Conservation (phyloP, 2,329 filamentous ascomycete species). For the Pseudohalonectria lignicola region DNA sequence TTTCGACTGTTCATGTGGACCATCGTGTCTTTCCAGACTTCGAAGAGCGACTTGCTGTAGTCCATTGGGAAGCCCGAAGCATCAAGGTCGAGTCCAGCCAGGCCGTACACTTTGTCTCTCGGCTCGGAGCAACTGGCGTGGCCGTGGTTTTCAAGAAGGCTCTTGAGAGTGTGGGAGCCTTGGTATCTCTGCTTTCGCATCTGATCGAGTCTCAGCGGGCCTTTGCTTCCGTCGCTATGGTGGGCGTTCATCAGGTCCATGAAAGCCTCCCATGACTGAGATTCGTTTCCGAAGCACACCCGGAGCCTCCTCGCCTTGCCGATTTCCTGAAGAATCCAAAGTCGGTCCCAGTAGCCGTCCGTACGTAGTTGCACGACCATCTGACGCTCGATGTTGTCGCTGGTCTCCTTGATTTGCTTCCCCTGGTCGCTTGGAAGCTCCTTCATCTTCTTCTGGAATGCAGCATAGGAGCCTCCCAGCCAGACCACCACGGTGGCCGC, state of each 20-base stretch:
- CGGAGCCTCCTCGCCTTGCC: background rate
- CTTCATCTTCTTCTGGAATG: background rate
- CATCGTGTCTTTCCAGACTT: constrained; percentile 17
- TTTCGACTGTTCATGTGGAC: background rate
- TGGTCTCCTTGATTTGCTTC: background rate
- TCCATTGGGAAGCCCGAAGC: constrained; percentile 14
- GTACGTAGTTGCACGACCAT: background rate
- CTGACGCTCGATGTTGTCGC: no score
- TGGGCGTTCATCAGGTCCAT: background rate
- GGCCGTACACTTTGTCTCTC: constrained; percentile 18
- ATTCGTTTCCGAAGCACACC: background rate
- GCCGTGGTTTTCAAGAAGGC: constrained; percentile 13
- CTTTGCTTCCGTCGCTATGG: background rate
- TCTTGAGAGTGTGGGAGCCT: constrained; percentile 7
- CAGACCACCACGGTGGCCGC: constrained; percentile 11
- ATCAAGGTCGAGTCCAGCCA: constrained; percentile 16
- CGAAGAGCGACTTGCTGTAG: constrained; percentile 13
- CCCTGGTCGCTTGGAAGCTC: background rate
- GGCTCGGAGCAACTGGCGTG: constrained; percentile 14
- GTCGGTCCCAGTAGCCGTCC: background rate
- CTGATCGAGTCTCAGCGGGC: constrained; percentile 9
- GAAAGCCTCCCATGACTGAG: background rate
- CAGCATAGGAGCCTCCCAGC: constrained; percentile 6
- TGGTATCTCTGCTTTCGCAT: constrained; percentile 6
- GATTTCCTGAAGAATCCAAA: background rate